Conservation (phyloP, 2,329 filamentous ascomycete genomes). For the Pseudogymnoascus pannorum region DNA sequence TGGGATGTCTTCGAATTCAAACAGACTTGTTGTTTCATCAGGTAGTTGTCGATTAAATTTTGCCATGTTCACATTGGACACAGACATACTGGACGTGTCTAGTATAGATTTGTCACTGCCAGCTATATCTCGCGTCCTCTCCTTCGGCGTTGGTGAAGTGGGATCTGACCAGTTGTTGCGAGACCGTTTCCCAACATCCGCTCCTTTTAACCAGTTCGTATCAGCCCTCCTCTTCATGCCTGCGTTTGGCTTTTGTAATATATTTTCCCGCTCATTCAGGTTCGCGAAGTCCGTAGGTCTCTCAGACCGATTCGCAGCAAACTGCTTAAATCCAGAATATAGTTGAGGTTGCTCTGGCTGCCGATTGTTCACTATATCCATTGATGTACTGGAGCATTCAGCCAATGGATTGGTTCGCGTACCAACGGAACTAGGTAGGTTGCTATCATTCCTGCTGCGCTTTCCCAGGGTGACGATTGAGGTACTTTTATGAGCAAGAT, state of each 20-base stretch:
- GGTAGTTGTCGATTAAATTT: neutral
- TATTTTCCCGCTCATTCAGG: neutral
- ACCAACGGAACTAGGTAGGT: neutral
- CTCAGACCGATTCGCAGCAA: neutral
- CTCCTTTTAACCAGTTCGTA: slow-evolving; percentile 26
- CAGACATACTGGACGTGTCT: neutral
- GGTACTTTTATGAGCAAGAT: neutral
- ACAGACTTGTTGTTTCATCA: neutral
- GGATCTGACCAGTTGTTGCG: slow-evolving; percentile 22
- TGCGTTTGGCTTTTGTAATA: neutral
- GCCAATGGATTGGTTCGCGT: neutral
- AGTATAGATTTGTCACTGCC: neutral
- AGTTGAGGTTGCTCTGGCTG: neutral
- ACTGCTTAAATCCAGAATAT: neutral
- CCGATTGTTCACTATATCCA: slow-evolving; percentile 3
- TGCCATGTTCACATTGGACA: neutral
- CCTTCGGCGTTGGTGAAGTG: slow-evolving; percentile 24
- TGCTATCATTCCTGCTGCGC: neutral
- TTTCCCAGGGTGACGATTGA: neutral
- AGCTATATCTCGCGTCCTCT: neutral
- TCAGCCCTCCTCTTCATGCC: slow-evolving; percentile 13
- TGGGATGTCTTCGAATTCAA: neutral
- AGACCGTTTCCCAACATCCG: slow-evolving; percentile 25
- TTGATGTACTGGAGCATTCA: neutral
- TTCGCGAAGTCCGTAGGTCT: neutral